phyloP scores from a whole-genome alignment of 257 asterid species.

The Nicotiana noctiflora region DNA sequence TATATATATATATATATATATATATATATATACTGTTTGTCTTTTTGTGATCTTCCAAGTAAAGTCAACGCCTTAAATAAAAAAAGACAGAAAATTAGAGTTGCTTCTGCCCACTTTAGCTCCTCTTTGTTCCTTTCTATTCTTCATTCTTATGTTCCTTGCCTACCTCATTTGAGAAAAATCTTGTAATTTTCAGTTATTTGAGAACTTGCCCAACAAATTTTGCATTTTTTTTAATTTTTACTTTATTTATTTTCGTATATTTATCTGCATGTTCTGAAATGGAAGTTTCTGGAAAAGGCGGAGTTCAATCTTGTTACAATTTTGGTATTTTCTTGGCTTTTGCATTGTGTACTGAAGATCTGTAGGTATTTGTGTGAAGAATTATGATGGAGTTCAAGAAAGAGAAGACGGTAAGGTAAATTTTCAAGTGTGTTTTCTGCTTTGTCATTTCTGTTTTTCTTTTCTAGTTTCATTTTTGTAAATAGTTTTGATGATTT shows the following conservation, averaged over 20 bases:
- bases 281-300: not conserved
- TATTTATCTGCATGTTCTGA: not conserved
- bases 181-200: not conserved
- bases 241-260: not conserved
- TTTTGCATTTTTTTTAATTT: not conserved
- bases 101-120: slow-evolving; percentile 5
- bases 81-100: not conserved
- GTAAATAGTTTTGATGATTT: slow-evolving; percentile 6
- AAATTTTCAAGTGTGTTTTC: not conserved
- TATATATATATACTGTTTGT: not conserved
- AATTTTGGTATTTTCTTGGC: not conserved
- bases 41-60: not conserved
- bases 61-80: not conserved
- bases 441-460: not conserved
- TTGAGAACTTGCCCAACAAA: not conserved
- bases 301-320: not conserved
- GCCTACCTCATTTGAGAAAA: not conserved
- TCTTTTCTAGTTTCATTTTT: not conserved
- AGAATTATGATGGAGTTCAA: slow-evolving; percentile 40
- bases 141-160: not conserved
- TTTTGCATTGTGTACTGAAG: slow-evolving; percentile 3
- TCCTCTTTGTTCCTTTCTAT: not conserved
- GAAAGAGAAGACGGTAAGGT: slow-evolving; percentile 60
- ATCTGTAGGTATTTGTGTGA: not conserved
- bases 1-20: not conserved